phyloP scores from a whole-genome alignment of 768 basidiomycete species.

The Suillus cothurnatus region DNA sequence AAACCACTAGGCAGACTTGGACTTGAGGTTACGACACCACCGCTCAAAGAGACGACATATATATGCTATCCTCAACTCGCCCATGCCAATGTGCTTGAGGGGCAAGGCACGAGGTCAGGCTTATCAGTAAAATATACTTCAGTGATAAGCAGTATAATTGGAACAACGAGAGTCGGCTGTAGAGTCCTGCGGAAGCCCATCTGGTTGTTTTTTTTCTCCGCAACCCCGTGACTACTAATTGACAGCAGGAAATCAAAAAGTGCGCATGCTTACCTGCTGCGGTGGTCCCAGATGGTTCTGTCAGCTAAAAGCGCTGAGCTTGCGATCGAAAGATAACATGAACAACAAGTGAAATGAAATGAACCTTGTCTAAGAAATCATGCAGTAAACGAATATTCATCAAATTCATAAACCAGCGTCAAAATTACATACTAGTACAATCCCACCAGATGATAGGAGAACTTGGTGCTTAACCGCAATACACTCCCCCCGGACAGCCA shows the following conservation, averaged over 20 bases:
- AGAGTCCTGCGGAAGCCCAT: conserved; percentile 1
- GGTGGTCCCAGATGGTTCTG: background rate
- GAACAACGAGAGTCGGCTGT: background rate
- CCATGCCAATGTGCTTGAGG: background rate
- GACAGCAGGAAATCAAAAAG: background rate
- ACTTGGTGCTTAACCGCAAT: conserved; percentile 26
- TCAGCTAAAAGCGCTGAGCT: background rate
- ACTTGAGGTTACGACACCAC: background rate
- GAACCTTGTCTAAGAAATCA: background rate
- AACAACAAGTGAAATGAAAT: background rate
- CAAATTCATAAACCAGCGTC: background rate
- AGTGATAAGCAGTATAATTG: conserved; percentile 1
- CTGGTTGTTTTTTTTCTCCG: background rate
- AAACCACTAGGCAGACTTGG: background rate
- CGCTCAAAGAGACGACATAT: background rate
- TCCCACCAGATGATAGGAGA: background rate
- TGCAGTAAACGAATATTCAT: background rate
- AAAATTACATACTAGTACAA: background rate
- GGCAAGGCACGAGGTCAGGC: background rate
- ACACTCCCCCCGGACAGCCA: conserved; percentile 30
- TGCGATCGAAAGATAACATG: background rate
- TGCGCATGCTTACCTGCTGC: background rate
- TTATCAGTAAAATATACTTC: background rate
- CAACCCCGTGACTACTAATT: background rate
- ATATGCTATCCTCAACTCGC: background rate